A percentile compares a stretch with the other conserved stretches of the same genome.
These are phyloP conservation scores for Lachancea sp. DNA, from an alignment of 805 yeast species.

Conservation along the genomic window DNA sequence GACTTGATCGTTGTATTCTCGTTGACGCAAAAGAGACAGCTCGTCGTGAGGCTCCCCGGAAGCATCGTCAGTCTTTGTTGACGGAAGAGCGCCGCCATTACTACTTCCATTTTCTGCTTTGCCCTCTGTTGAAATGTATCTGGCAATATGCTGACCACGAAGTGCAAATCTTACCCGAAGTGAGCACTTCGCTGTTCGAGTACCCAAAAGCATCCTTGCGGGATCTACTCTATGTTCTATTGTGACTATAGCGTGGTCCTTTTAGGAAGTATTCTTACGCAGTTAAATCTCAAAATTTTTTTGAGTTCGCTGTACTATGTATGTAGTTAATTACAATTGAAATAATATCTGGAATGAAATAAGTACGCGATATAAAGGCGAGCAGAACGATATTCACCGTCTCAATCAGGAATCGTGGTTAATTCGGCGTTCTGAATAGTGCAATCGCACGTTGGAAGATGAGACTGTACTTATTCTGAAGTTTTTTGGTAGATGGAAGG, in stretches of 20 bases:
- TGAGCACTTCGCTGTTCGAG: neutral
- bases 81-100: neutral
- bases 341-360: no score
- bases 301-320: neutral
- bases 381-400: no score
- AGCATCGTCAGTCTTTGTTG: neutral
- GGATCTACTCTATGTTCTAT: neutral
- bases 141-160: neutral
- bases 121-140: neutral
- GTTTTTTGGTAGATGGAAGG: conserved; percentile 4
- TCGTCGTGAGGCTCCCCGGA: conserved; percentile 15
- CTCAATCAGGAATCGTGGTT: no score
- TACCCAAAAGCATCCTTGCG: neutral
- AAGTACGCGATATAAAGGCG: neutral
- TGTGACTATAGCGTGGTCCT: neutral
- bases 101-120: neutral
- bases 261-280: neutral
- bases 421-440: no score
- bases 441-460: no score
- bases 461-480: no score
- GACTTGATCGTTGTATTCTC: conserved; percentile 24
- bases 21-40: conserved; percentile 21
- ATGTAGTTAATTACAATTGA: no score
- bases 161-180: neutral
- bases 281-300: neutral